These are phyloP conservation scores for Penicillium sp. DNA, from an alignment of 2,329 filamentous ascomycete species.

Conservation along the genomic window DNA sequence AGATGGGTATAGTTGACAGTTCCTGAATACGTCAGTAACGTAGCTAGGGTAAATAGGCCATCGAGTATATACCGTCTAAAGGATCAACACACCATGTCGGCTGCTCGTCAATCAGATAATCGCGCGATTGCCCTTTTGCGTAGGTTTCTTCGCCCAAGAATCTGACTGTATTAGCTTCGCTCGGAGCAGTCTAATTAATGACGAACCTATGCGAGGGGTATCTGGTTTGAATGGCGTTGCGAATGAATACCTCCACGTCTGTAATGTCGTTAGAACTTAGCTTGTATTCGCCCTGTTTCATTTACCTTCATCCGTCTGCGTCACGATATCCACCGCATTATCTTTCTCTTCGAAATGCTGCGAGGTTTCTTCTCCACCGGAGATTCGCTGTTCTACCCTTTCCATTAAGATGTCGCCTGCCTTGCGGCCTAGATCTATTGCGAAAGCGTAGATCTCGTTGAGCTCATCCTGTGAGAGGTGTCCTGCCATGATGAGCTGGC, in stretches of 20 bases:
- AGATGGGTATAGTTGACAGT: constrained; percentile 78
- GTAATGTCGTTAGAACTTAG: too few relatives aligned
- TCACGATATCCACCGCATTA: constrained; percentile 70
- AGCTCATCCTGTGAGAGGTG: constrained; percentile 45
- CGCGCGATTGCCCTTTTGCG: constrained; percentile 59
- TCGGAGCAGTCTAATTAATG: not conserved
- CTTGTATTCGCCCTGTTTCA: not conserved
- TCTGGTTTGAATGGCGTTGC: constrained; percentile 50
- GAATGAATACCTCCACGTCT: constrained; percentile 70
- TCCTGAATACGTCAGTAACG: constrained; percentile 28
- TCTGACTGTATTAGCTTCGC: constrained; percentile 34
- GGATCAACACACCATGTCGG: constrained; percentile 75
- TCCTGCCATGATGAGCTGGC: too few relatives aligned
- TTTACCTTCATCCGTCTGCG: constrained; percentile 65
- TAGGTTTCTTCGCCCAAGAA: constrained; percentile 76
- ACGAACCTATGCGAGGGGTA: constrained; percentile 63
- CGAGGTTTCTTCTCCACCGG: constrained; percentile 30
- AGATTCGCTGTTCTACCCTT: constrained; percentile 54
- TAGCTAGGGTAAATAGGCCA: not conserved
- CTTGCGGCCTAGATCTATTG: constrained; percentile 62
- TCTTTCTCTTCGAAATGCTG: constrained; percentile 59
- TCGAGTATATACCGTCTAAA: constrained; percentile 53
- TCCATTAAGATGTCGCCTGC: constrained; percentile 63
- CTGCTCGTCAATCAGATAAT: constrained; percentile 58
- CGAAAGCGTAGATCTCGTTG: constrained; percentile 62